Evolutionary conservation across 129 eudicot genomes (phyloP).

Genomic region (Calendula officinalis): DNA sequence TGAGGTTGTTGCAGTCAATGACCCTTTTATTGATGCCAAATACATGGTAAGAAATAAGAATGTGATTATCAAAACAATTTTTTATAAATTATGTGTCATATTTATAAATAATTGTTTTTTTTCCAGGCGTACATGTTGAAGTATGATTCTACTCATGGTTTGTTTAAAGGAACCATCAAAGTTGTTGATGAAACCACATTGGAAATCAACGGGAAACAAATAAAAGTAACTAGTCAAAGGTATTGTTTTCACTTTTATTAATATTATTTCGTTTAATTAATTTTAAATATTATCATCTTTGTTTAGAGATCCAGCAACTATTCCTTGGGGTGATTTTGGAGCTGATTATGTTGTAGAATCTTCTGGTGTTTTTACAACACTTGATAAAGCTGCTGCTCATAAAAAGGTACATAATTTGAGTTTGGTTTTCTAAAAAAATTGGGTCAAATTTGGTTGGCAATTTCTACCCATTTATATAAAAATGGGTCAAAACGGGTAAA

Average conservation of each 20-base stretch:
- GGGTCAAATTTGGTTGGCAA: neutral
- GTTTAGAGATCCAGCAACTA: constrained; percentile 83
- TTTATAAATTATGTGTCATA: neutral
- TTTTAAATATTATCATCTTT: neutral
- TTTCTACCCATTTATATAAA: neutral
- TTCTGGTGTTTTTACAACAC: constrained; percentile 88
- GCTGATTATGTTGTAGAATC: constrained; percentile 97
- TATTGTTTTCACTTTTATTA: constrained; percentile 14
- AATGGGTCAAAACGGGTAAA: neutral
- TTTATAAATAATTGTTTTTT: neutral
- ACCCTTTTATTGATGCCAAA: constrained; percentile 92
- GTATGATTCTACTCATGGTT: constrained; percentile 97
- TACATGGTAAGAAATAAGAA: constrained; percentile 62
- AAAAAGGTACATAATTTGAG: constrained; percentile 67
- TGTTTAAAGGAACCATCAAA: constrained; percentile 68
- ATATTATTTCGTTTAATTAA: neutral
- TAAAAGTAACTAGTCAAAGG: constrained; percentile 83
- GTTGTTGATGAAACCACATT: constrained; percentile 79
- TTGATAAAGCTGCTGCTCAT: constrained; percentile 90
- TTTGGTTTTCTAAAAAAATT: neutral
- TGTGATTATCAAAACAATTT: neutral
- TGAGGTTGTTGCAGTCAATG: constrained; percentile 94
- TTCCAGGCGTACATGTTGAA: constrained; percentile 95
- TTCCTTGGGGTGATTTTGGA: constrained; percentile 99
- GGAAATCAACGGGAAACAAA: constrained; percentile 90